Evolutionary conservation across 805 yeast species (phyloP).

Genomic region (Saccharomycopsis synnaedendra): DNA sequence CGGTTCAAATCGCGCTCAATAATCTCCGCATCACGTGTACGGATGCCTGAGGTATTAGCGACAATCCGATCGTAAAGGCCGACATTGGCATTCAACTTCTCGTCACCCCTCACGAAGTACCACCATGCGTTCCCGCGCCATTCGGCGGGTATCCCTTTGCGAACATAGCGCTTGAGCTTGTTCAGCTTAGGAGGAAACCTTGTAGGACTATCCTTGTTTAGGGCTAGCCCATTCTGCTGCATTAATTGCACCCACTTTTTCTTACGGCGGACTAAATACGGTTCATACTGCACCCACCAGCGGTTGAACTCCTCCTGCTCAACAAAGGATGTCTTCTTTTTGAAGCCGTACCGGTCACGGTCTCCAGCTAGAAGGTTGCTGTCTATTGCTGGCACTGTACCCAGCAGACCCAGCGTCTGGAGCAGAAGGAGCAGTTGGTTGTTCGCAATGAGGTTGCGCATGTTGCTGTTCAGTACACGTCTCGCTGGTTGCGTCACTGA

Average conservation of each 20-base stretch:
- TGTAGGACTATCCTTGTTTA: slow-evolving; percentile 38
- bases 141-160: slow-evolving; percentile 93
- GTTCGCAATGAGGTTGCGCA: slow-evolving; percentile 3
- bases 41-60: slow-evolving; percentile 37
- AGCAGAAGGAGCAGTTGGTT: slow-evolving; percentile 5
- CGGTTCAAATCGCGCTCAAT: slow-evolving; percentile 90
- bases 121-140: slow-evolving; percentile 99
- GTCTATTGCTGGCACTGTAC: not conserved
- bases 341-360: slow-evolving; percentile 81
- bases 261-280: slow-evolving; percentile 52
- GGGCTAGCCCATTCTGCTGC: slow-evolving; percentile 51
- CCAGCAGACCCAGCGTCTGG: not conserved
- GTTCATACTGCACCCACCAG: slow-evolving; percentile 68
- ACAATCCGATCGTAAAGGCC: slow-evolving; percentile 70
- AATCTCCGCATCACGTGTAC: slow-evolving; percentile 76
- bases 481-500: not conserved
- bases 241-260: slow-evolving; percentile 66
- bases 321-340: slow-evolving; percentile 46
- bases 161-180: slow-evolving; percentile 65
- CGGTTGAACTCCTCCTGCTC: slow-evolving; percentile 46
- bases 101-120: slow-evolving; percentile 81
- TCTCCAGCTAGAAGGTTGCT: slow-evolving; percentile 16
- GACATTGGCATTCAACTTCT: slow-evolving; percentile 49
- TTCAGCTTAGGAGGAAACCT: slow-evolving; percentile 72
- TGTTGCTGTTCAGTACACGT: not conserved